A percentile compares a stretch with the other conserved stretches of the same genome.
Conservation (phyloP, 805 yeast genomes). For the Candida patagonica region DNA sequence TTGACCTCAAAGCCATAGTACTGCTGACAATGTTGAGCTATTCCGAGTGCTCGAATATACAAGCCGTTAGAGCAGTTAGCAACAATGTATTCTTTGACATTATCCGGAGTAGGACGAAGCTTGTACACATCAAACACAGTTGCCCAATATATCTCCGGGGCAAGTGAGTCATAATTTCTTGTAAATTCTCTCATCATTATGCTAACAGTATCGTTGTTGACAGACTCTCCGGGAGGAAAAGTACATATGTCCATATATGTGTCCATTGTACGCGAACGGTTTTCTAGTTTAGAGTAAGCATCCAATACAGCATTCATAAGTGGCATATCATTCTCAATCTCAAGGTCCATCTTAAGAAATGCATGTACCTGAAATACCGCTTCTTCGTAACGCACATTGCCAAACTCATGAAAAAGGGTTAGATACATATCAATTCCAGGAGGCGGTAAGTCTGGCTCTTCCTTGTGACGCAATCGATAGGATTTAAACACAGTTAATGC, state of each 20-base stretch:
- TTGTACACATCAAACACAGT: constrained; percentile 42
- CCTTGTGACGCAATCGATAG: constrained; percentile 45
- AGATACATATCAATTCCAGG: constrained; percentile 50
- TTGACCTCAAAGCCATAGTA: constrained; percentile 20
- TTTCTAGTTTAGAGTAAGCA: constrained; percentile 45
- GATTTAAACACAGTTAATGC: constrained; percentile 55
- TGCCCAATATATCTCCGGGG: constrained; percentile 52
- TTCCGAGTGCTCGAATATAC: constrained; percentile 44
- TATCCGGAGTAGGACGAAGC: constrained; percentile 42
- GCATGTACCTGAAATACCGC: constrained; percentile 61
- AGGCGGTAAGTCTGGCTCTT: constrained; percentile 39
- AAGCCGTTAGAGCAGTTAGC: constrained; percentile 64
- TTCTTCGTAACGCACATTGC: constrained; percentile 47
- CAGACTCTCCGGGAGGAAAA: constrained; percentile 40
- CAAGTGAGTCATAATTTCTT: constrained; percentile 21
- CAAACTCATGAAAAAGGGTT: constrained; percentile 52
- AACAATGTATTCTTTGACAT: constrained; percentile 52
- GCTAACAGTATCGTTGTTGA: constrained; percentile 59
- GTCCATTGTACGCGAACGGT: constrained; percentile 27
- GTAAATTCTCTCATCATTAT: constrained; percentile 29
- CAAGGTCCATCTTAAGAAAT: constrained; percentile 52
- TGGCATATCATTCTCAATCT: constrained; percentile 44
- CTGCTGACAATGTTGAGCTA: constrained; percentile 40
- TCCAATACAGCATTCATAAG: constrained; percentile 55
- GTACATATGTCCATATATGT: constrained; percentile 53